Evolutionary conservation across 164 flowering plant species (phyloP), one percentile per base, ranked within the genome.

Genomic region (Buxus sempervirens): DNA sequence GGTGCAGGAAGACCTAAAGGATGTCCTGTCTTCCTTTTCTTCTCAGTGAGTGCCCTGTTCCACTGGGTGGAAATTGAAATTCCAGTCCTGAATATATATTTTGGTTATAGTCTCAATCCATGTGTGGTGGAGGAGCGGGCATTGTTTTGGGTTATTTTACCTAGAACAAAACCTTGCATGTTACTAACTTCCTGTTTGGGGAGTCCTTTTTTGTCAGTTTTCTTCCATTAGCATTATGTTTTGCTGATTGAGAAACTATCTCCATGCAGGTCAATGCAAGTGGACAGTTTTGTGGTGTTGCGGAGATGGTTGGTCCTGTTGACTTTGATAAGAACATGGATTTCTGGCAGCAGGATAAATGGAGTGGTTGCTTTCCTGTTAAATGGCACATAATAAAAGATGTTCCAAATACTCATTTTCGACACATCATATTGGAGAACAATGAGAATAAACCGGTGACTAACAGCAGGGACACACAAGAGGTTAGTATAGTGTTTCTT

Each of bases 281-380:
- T 76, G 97, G 98, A 25, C 94, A 88, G 73, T 91, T 88, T 76
- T 90, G 96, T 82, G 98, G 98, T 58, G 90, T 91, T 70, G 97
- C 98, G 1, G 97, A 45, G 51, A 45, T 45, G 51, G 12, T 45
- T 45, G 51, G 51, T 10, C 51, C 51, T 45, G 51, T 45, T 45
- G 51, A 45, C 5, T 45, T 45, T 15, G 16, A 45, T 10, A 45
- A 45, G 51, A 15, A 45, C 12, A 45, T 45, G 51, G 51, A 45
- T 45, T 45, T 45, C 51, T 45, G 51, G 51, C 51, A 45, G 55
- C 55, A 20, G 19, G 55, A 53, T 53, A 20, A 53, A 53, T 53
- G 55, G 55, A 53, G n/a, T 18, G 55, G 55, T 18, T 13, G 55
- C 21, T 53, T 53, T 8, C 55, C 22, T 53, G 55, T 53, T 53